Evolutionary conservation across 73 alveolate species (phyloP), one percentile per base, ranked within the genome.

Genomic region (Paramecium tetraurelia): DNA sequence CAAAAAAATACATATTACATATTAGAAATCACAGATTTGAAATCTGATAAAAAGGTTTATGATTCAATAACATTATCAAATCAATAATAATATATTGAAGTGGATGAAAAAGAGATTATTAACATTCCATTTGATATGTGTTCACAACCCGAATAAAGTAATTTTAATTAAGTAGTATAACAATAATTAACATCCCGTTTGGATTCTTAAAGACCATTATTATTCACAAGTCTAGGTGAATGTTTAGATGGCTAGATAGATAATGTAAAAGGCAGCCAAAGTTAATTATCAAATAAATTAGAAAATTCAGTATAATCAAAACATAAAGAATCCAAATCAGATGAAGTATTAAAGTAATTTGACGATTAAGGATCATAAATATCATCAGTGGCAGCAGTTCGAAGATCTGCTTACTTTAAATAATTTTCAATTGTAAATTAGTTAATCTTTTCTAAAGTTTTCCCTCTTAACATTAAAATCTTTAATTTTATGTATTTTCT

Each of bases 341-440:
- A 53, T 2, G 69, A 53, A 53, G 27, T 53, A 53, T 18, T 53
- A 7, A 53, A 53, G 14, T 53, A 53, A 53, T 18, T 53, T 18
- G 69, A 53, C 24, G 84, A 68, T 68, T 31, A 27, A 75, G 57
- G 59, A 36, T 75, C 87, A 9, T 35, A 75, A 75, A 75, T 75
- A 44, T 75, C 87, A 1, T 75, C 87, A 14, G 38, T 75, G 4
- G 59, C 68, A 14, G 87, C 68, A 10, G 35, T 75, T 4, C 36
- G 59, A 75, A 75, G 48, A 75, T 75, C 87, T 36, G 35, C 38
- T 11, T 75, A 31, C 87, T 75, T 14, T 75, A 75, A 75, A 44
- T 12, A 75, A 40, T 75, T 75, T 35, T 36, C 0, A n/a, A 75
- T 36, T 33, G 59, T 75, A 33, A 24, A 75, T 44, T 5, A 21